phyloP scores from a whole-genome alignment of 179 eudicot species.

The Carnegiea gigantea region DNA sequence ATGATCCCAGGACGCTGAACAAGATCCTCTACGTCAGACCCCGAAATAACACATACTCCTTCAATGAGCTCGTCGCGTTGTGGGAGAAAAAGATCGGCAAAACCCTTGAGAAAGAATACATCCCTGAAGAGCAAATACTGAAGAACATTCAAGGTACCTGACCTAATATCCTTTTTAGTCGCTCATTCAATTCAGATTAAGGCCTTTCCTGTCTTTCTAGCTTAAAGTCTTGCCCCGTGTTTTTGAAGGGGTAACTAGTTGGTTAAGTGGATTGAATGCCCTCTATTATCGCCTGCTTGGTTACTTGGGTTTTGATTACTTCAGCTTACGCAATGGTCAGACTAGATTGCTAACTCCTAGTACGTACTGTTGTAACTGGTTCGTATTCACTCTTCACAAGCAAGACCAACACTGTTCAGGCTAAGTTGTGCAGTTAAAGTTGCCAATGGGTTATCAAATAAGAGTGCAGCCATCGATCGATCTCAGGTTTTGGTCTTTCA shows the following conservation, averaged over 20 bases:
- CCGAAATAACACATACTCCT: constrained; percentile 43
- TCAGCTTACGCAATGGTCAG: too few relatives aligned
- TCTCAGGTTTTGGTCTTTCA: too few relatives aligned
- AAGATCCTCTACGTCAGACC: constrained; percentile 60
- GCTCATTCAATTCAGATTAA: neutral
- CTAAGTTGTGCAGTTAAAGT: too few relatives aligned
- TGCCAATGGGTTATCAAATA: too few relatives aligned
- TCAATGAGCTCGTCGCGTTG: constrained; percentile 55
- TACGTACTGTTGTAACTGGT: too few relatives aligned
- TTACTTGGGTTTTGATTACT: neutral
- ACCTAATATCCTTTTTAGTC: neutral
- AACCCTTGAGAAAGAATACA: constrained; percentile 42
- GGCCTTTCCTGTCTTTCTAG: neutral
- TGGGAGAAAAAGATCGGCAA: constrained; percentile 79
- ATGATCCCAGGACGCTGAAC: constrained; percentile 66
- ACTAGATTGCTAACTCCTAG: too few relatives aligned
- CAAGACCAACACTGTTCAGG: too few relatives aligned
- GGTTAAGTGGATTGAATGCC: neutral
- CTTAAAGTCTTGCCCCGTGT: neutral
- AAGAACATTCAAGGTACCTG: constrained; percentile 51
- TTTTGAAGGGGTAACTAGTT: neutral
- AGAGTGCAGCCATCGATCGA: too few relatives aligned
- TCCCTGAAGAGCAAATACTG: constrained; percentile 59
- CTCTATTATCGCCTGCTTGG: neutral
- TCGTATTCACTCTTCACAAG: too few relatives aligned